A percentile compares a stretch with the other conserved stretches of the same genome.
phyloP scores from a whole-genome alignment of 2,329 filamentous ascomycete species.

The Ophiostoma pallidulum region DNA sequence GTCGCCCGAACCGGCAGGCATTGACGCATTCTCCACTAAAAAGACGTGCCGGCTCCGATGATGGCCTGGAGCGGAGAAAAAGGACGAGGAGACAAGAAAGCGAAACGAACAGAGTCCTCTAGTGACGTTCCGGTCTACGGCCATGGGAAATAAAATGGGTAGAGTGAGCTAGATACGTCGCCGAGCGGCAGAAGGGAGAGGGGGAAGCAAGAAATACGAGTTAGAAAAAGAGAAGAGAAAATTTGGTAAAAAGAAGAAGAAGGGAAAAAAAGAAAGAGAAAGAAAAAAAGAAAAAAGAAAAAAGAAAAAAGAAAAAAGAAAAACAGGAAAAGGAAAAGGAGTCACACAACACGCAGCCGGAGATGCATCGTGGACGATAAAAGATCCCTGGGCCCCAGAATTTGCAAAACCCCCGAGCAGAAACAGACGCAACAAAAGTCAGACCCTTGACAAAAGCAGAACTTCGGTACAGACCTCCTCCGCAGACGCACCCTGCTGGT shows the following conservation, averaged over 20 bases:
- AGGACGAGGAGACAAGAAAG: not conserved
- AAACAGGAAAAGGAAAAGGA: not conserved
- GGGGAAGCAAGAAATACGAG: too few relatives aligned
- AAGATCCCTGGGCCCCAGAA: too few relatives aligned
- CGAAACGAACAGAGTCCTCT: not conserved
- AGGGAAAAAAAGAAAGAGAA: not conserved
- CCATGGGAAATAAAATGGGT: too few relatives aligned
- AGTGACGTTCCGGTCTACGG: too few relatives aligned
- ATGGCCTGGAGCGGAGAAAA: not conserved
- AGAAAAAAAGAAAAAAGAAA: not conserved
- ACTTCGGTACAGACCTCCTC: too few relatives aligned
- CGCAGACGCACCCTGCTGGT: too few relatives aligned
- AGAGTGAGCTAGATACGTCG: too few relatives aligned
- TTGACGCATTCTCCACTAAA: constrained; percentile 1
- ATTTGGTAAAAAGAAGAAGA: not conserved
- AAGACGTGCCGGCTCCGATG: not conserved
- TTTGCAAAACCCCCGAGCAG: too few relatives aligned
- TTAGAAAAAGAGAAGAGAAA: not conserved
- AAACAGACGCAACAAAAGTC: too few relatives aligned
- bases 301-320: not conserved
- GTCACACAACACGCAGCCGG: not conserved
- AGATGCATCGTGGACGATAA: too few relatives aligned
- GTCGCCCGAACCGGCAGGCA: not conserved
- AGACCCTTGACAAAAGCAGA: too few relatives aligned
- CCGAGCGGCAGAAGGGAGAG: too few relatives aligned